A percentile compares a stretch with the other conserved stretches of the same genome.
These are phyloP conservation scores for Mitragyna speciosa DNA, from an alignment of 257 asterid genomes.

Conservation along the genomic window DNA sequence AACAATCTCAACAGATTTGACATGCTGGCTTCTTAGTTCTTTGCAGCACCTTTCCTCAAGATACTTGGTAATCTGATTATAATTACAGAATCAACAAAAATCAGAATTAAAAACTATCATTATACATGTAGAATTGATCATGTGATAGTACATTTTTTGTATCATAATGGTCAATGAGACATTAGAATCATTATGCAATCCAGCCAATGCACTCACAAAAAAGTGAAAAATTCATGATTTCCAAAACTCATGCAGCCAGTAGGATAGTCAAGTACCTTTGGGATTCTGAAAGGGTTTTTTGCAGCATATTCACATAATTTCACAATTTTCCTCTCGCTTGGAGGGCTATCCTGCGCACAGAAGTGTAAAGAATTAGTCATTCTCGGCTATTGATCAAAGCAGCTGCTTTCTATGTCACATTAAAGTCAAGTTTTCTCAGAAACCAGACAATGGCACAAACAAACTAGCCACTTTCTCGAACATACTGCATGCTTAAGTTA, in stretches of 20 bases:
- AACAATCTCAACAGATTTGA: constrained; percentile 58
- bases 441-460: not conserved
- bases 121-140: not conserved
- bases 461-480: not conserved
- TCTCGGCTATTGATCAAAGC: not conserved
- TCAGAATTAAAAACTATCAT: not conserved
- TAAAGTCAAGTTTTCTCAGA: not conserved
- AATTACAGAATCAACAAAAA: not conserved
- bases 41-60: constrained; percentile 93
- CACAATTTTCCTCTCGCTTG: constrained; percentile 74
- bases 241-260: not conserved
- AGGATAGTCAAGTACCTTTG: constrained; percentile 53
- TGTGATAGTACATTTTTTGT: not conserved
- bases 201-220: not conserved
- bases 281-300: constrained; percentile 84
- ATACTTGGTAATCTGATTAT: constrained; percentile 69
- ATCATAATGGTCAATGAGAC: not conserved
- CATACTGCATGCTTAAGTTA: not conserved
- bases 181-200: not conserved
- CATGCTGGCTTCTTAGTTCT: constrained; percentile 73
- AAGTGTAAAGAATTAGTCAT: constrained; percentile 1
- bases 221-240: not conserved
- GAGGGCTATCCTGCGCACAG: constrained; percentile 59
- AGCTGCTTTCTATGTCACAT: not conserved
- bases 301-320: constrained; percentile 95